A percentile compares a stretch with the other conserved stretches of the same genome.
phyloP scores from a whole-genome alignment of 75 land plant species.

The Selaginella tamariscina region DNA sequence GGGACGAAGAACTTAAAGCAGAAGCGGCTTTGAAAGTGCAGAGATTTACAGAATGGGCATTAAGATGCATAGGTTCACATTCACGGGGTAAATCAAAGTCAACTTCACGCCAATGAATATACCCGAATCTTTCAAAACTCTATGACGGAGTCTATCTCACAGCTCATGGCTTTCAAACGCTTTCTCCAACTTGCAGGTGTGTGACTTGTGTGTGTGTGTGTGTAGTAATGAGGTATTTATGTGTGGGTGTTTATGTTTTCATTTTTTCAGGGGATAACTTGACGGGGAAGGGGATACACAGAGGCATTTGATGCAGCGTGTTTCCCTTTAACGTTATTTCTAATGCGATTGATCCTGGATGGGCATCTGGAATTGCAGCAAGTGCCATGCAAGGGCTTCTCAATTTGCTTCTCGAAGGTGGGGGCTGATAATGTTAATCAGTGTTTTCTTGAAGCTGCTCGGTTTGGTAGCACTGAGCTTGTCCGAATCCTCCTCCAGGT shows the following conservation, averaged over 20 bases:
- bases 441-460: slow-evolving; percentile 10
- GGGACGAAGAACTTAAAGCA: slow-evolving; percentile 46
- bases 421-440: slow-evolving; percentile 11
- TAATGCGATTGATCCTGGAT: slow-evolving; percentile 6
- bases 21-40: slow-evolving; percentile 60
- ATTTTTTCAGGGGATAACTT: too few species aligned
- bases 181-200: slow-evolving; percentile 10
- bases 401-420: slow-evolving; percentile 1
- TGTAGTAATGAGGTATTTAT: too few species aligned
- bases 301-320: slow-evolving; percentile 11
- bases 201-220: too few species aligned
- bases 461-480: slow-evolving; percentile 95
- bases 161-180: slow-evolving; percentile 4
- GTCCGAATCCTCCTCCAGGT: slow-evolving; percentile 89
- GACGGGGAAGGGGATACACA: background rate
- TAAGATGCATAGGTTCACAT: slow-evolving; percentile 7
- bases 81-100: background rate
- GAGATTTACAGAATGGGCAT: slow-evolving; percentile 9
- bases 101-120: background rate
- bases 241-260: too few species aligned
- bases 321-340: background rate
- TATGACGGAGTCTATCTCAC: background rate
- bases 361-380: slow-evolving; percentile 8
- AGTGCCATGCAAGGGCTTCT: slow-evolving; percentile 8
- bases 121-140: background rate